These are phyloP conservation scores for Botrytis medusae DNA, from an alignment of 2,329 filamentous ascomycete species.

Conservation along the genomic window DNA sequence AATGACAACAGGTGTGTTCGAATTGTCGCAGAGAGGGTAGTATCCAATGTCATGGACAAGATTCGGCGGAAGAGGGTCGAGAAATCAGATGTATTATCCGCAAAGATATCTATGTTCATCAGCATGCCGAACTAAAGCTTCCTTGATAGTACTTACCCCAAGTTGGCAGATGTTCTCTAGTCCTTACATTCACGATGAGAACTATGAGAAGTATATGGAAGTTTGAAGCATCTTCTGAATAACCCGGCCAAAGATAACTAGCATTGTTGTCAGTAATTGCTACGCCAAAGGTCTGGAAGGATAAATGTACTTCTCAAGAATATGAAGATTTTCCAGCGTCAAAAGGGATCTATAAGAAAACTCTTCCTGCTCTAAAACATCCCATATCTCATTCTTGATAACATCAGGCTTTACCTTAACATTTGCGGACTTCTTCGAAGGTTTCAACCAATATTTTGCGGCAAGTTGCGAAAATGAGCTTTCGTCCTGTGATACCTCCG, in stretches of 20 bases:
- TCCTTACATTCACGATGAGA: slow-evolving; percentile 83
- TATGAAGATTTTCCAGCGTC: slow-evolving; percentile 84
- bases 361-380: slow-evolving; percentile 75
- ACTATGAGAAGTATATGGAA: slow-evolving; percentile 86
- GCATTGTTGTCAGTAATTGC: slow-evolving; percentile 37
- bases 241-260: slow-evolving; percentile 93
- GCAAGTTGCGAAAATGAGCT: slow-evolving; percentile 75
- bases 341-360: slow-evolving; percentile 78
- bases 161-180: slow-evolving; percentile 79
- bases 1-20: slow-evolving; percentile 85
- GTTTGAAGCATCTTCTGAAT: slow-evolving; percentile 84
- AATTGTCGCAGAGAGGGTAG: slow-evolving; percentile 62
- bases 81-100: slow-evolving; percentile 76
- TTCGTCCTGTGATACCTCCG: slow-evolving; percentile 70
- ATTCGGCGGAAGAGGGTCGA: slow-evolving; percentile 85
- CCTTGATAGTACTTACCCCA: slow-evolving; percentile 62
- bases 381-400: slow-evolving; percentile 86
- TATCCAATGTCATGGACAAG: slow-evolving; percentile 80
- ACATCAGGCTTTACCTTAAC: slow-evolving; percentile 75
- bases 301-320: slow-evolving; percentile 70
- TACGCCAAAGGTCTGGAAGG: not conserved
- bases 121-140: slow-evolving; percentile 18
- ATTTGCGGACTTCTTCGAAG: slow-evolving; percentile 59
- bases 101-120: slow-evolving; percentile 63
- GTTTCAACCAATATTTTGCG: slow-evolving; percentile 78